Base-by-base conservation (phyloP, 441 rosid species). In the Populus hybrid region DNA sequence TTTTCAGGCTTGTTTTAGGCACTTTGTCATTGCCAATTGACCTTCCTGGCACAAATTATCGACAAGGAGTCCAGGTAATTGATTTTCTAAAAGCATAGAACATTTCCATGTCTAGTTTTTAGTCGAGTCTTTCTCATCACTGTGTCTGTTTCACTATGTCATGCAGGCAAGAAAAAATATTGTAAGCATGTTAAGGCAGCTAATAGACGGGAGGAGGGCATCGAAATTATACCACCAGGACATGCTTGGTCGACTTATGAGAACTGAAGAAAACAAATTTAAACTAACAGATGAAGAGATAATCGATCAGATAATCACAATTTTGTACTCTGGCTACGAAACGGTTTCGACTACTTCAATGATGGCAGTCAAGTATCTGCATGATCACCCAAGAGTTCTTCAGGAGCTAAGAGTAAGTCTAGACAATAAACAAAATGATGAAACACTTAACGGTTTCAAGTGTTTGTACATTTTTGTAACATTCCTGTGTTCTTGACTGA, bases 281-380 rank as follows among this genome's bases (percentile, higher is more conserved):
- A 80, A 80, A 68, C 76, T 93, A 70, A 83, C 82, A 10, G 94
- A 90, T 72, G 92, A 89, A 30, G 93, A 94, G 86, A 90, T 94
- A 26, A 89, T 91, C 36, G 98, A 94, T 87, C 32, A 30, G 4
- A 30, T 30, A 30, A 30, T 30, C 32, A 30, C 32, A 30, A 30
- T 30, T 30, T 30, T 30, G 32, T 30, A 30, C 32, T 30, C 32
- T 30, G 32, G 32, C 32, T 30, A 30, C 4, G 32, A 30, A 30
- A 30, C 32, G 32, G 32, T 30, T 30, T 30, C 32, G 32, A 30
- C 32, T 3, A 30, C 32, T 30, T 30, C 32, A 30, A 95, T 91
- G 97, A 95, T 95, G 97, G 95, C 92, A 8, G 84, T 95, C 75
- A 95, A 93, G 86, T 95, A 90, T 74, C 88, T 93, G 21, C 95